Evolutionary conservation across 1,284 basidiomycete genomes (phyloP), one percentile per base, ranked within the genome.

Genomic region (Ceratobasidium sp.): DNA sequence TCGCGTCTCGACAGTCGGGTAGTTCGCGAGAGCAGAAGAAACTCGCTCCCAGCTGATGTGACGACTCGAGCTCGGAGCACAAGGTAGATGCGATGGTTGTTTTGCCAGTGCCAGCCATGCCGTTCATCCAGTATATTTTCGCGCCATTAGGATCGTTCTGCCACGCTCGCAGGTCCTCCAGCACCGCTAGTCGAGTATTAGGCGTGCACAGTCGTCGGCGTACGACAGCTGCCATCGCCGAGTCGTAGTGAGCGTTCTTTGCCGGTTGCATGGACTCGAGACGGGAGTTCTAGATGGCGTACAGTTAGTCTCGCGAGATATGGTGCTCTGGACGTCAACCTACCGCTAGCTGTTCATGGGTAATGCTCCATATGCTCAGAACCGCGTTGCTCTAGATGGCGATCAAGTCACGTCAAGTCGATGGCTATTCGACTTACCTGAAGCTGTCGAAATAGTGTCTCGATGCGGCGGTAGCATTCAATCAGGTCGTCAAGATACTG

Each of bases 11-110:
- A 17, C 80, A 73, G 0, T 68, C 73, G 25, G 25, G 25, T 29
- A 29, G 25, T 4, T 77, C 80, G 1, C 83, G 81, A 43, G 81
- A 79, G 76, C 82, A 83, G 34, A 81, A 79, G 79, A 82, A 82
- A 34, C 77, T 80, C 7, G 81, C 76, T n/a, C 80, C 80, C 8
- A 83, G 75, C 49, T 77, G 77, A 0, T 76, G 70, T 0, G 34
- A 17, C 1, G n/a, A n/a, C 6, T 76, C 56, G 3, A 82, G 61
- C 32, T 77, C 77, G 25, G 62, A 44, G 3, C 78, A 79, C 34
- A 82, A 54, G 13, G 78, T 81, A 2, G 78, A 76, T 25, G 82
- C 79, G 37, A 82, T 78, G 7, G 81, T 80, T 7, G 80, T 80
- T 59, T 29, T 29, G 25, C 25, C 25, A 29, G 25, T 29, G 25